Evolutionary conservation across 208 protist species (phyloP), one percentile per base, ranked within the genome.

Genomic region (Leishmania braziliensis): DNA sequence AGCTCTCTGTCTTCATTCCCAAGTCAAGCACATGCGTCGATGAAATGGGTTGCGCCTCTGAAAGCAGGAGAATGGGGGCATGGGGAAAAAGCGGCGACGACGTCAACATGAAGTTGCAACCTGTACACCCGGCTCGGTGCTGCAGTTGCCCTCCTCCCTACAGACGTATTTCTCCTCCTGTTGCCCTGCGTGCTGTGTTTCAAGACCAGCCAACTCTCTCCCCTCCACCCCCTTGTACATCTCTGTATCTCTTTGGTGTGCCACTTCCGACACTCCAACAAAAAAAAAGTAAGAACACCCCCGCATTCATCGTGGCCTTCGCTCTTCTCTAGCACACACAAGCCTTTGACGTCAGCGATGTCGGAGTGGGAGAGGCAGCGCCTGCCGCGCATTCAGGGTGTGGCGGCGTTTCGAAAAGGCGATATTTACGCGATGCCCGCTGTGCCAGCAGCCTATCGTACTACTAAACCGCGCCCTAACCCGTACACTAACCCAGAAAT

Each of bases 331-430:
- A 4, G 43, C 23, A 14, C 68, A 50, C 54, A 46, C 33, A 5
- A 20, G 4, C 20, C 36, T 50, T 77, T 66, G 8, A 39, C 2
- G 53, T 20, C 3, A 18, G 0, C 23, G 5, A 72, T 80, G 65
- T 48, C 51, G 9, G 20, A 48, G 36, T 14, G 16, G 5, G 18
- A 26, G 18, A n/a, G 14, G 36, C 43, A 75, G 50, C 66, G 53
- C 54, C 53, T 84, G 72, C 81, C 60, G 18, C 65, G 5, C 5
- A 63, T 79, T n/a, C 69, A 78, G 6, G 62, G 18, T 26, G 43
- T 16, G 50, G 56, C 48, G n/a, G 8, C 75, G 5, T 9, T 39
- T 79, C 75, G 43, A 3, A 48, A 66, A 48, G 54, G 33, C 20
- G 36, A 63, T 2, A 50, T 66, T 14, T n/a, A 26, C 2, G 36